Conservation (phyloP, 2,329 filamentous ascomycete species). For the Nothophaeocryptopus gaeumannii region DNA sequence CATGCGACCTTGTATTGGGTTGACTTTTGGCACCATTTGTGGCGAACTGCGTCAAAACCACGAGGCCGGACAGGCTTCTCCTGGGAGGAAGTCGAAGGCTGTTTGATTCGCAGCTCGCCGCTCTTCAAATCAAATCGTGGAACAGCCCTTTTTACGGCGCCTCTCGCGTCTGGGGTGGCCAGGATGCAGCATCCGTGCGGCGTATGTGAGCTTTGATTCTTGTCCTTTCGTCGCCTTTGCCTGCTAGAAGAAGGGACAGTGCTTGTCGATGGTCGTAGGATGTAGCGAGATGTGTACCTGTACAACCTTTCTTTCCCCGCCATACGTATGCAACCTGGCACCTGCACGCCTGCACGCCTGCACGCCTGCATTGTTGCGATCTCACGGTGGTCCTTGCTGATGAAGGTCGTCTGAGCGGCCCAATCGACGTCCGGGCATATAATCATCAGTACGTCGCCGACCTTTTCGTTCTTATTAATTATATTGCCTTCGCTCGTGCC, state of each 20-base stretch:
- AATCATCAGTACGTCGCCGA: too few relatives aligned
- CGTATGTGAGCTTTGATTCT: too few relatives aligned
- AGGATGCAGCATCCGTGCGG: too few relatives aligned
- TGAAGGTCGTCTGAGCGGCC: constrained; percentile 20
- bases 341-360: constrained; percentile 21
- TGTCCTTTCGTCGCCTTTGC: neutral
- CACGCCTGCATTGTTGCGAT: constrained; percentile 11
- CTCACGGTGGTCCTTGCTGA: constrained; percentile 25
- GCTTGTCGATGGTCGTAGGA: neutral
- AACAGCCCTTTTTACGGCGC: too few relatives aligned
- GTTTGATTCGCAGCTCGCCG: constrained; percentile 4
- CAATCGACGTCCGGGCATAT: too few relatives aligned
- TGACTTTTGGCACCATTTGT: constrained; percentile 9
- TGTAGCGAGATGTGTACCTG: neutral
- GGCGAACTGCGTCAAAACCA: constrained; percentile 11
- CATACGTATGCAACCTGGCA: constrained; percentile 18
- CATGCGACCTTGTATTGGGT: too few relatives aligned
- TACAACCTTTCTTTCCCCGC: constrained; percentile 27
- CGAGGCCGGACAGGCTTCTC: constrained; percentile 12
- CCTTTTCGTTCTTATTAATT: too few relatives aligned
- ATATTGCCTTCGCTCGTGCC: too few relatives aligned
- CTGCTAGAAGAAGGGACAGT: constrained; percentile 4
- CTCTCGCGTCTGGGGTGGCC: too few relatives aligned
- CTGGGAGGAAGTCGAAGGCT: neutral
- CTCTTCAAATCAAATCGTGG: too few relatives aligned